phyloP scores from a whole-genome alignment of 371 early-diverging fungal genomes.

The Umbelopsis sp. region DNA sequence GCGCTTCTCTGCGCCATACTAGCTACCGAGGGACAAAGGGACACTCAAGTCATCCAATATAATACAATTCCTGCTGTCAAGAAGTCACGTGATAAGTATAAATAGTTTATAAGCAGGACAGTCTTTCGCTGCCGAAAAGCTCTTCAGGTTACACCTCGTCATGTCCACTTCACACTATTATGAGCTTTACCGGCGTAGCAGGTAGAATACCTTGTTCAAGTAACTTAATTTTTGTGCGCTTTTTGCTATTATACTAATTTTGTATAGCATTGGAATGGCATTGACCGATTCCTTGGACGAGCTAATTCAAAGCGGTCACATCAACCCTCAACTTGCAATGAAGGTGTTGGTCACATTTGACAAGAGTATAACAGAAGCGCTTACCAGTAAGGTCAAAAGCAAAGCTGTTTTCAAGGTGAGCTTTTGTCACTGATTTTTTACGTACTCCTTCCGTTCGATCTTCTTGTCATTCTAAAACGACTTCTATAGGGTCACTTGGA shows the following conservation, averaged over 20 bases:
- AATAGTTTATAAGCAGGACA: background rate
- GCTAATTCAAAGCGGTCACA: constrained; percentile 86
- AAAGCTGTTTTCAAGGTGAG: constrained; percentile 50
- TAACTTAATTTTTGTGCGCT: background rate
- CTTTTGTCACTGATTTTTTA: background rate
- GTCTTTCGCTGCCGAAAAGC: background rate
- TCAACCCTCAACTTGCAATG: constrained; percentile 96
- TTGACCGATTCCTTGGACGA: constrained; percentile 96
- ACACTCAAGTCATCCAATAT: too few species aligned
- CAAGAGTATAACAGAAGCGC: constrained; percentile 49
- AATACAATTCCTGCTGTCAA: background rate
- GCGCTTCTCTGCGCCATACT: constrained; percentile 15
- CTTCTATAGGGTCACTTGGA: constrained; percentile 75
- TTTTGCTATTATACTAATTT: background rate
- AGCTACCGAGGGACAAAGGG: background rate
- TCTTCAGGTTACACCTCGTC: constrained; percentile 11
- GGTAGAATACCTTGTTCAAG: constrained; percentile 29
- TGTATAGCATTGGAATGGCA: constrained; percentile 82
- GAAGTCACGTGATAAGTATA: background rate
- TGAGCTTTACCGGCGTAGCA: constrained; percentile 55
- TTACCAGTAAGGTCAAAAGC: constrained; percentile 48
- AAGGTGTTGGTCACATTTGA: constrained; percentile 83
- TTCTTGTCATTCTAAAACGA: background rate
- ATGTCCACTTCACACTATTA: constrained; percentile 48
- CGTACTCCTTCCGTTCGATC: background rate